These are phyloP conservation scores for Trametes pubescens DNA, from an alignment of 1,284 basidiomycete genomes.

Conservation along the genomic window DNA sequence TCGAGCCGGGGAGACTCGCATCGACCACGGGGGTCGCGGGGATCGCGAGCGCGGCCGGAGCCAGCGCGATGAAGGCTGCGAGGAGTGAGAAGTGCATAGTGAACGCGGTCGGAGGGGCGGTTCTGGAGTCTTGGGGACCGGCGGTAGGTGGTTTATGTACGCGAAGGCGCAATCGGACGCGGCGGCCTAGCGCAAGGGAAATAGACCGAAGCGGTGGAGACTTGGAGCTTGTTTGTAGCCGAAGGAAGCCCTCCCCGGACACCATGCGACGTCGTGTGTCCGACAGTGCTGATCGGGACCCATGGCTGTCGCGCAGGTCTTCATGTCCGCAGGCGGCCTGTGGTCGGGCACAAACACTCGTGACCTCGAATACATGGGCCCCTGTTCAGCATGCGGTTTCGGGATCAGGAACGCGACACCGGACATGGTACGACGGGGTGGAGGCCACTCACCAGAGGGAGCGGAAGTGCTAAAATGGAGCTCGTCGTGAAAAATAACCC, in stretches of 20 bases:
- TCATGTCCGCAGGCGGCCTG: conserved; percentile 9
- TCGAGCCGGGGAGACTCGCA: conserved; percentile 35
- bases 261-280: conserved; percentile 1
- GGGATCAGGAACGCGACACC: background rate
- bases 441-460: conserved; percentile 18
- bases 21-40: conserved; percentile 29
- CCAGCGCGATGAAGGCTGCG: conserved; percentile 16
- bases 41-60: conserved; percentile 7
- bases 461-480: conserved; percentile 17
- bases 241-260: background rate
- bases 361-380: conserved; percentile 2
- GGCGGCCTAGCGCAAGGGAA: background rate
- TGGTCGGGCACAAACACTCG: conserved; percentile 15
- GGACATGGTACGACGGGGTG: background rate
- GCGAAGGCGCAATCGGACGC: background rate
- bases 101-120: background rate
- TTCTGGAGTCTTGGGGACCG: background rate
- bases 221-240: conserved; percentile 1
- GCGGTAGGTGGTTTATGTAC: background rate
- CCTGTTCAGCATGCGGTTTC: background rate
- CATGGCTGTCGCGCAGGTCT: conserved; percentile 4
- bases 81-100: conserved; percentile 23
- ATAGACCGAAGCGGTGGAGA: conserved; percentile 1
- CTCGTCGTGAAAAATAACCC: conserved; percentile 6
- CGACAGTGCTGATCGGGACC: background rate